Base-by-base conservation (phyloP, 176 grass and related monocot genomes). In the Aegilops umbellulata region DNA sequence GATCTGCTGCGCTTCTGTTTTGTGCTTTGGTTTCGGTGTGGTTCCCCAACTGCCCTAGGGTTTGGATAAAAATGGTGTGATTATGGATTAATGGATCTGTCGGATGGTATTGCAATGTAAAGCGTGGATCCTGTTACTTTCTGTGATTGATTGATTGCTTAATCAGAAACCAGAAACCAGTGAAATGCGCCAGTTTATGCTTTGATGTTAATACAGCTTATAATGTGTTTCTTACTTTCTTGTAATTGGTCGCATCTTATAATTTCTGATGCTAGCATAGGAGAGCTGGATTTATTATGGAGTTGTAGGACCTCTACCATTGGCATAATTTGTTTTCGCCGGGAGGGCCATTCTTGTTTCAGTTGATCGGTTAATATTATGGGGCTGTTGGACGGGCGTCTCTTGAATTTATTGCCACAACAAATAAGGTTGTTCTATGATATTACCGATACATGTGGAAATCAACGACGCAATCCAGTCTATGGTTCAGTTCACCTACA, bases 21-120 rank as follows among this genome's bases (percentile, higher is more conserved):
- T 81, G 46, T 80, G 44, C 14, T 69, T 81, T 82, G 12, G 26
- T 84, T 75, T 60, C 60, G 60, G 60, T 74, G 32, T 68, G 44
- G 29, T 68, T 51, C 73, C 23, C 60, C 31, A 44, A 85, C 26
- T n/a, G 5, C 10, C 10, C 68, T 91, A 91, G 89, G 80, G 85
- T 84, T 87, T 91, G 61, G 85, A 80, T 91, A 65, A 72, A 83
- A 34, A 66, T 89, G 64, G 69, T 82, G 78, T 90, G 79, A 86
- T 90, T 89, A 85, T 67, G 30, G 30, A 76, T 82, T 82, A 47
- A 86, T 78, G 66, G 65, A 79, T 87, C 75, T 83, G 61, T 8
- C 76, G 29, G 23, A 83, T 90, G 60, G 1, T 80, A 53, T 69
- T 84, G 72, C 60, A 36, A 65, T 86, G 84, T 86, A 70, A 86